Evolutionary conservation across 768 basidiomycete species (phyloP), one percentile per base, ranked within the genome.

Genomic region (Suillus occidentalis): DNA sequence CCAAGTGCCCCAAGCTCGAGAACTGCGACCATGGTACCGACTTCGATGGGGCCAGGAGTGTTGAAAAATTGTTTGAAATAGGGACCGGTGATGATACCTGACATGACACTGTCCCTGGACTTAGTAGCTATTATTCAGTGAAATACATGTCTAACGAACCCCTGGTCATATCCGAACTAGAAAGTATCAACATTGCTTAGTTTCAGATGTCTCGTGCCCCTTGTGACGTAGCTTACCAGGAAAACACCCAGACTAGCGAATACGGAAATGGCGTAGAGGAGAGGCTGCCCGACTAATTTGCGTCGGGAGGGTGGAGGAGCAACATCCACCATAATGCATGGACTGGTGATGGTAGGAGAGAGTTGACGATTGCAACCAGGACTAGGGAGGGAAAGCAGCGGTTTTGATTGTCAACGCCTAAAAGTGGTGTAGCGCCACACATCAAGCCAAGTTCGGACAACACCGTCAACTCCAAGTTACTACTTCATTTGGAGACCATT

Each of bases 11-110:
- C 95, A 42, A 98, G 84, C 77, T 98, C 95, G 40, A 97, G 80
- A 6, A 96, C 89, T n/a, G 95, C 93, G 47, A 97, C 95, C 91
- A 98, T 95, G 22, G 92, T 94, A n/a, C 94, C 95, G 28, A 95
- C 76, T 71, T 90, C 85, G 59, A 90, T 77, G 0, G 90, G 82
- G 18, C 84, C 84, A 20, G 94, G 95, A 22, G 88, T 84, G 65
- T 91, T 80, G 81, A 98, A 96, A 78, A 86, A 96, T 62, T 88
- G 85, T 68, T 82, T 85, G 77, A 94, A 94, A 75, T 93, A 84
- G 25, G 90, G 90, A 0, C 90, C 90, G 34, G 90, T 97, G 76
- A 98, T 96, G 68, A 97, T 88, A 36, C 95, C 95, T 68, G 89
- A 90, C 89, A 94, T 94, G 74, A 94, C 92, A 66, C 92, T 93